phyloP scores from a whole-genome alignment of 2,329 filamentous ascomycete genomes.

The Colletotrichum tropicicola region DNA sequence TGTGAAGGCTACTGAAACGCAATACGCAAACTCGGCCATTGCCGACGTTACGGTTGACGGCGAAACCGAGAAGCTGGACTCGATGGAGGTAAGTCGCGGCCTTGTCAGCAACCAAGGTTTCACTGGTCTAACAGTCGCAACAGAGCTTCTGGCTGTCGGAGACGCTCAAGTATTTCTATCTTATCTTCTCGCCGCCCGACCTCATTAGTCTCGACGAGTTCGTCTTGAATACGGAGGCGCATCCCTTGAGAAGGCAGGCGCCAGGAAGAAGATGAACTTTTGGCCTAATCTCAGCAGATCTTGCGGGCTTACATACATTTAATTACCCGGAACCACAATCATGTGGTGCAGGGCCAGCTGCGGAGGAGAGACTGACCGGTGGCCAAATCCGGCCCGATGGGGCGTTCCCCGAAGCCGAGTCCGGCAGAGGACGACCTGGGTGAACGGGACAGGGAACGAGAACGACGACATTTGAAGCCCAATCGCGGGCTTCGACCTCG shows the following conservation, averaged over 20 bases:
- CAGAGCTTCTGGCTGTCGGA: conserved; percentile 79
- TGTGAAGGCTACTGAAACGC: conserved; percentile 53
- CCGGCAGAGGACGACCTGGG: too few species aligned
- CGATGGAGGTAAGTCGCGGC: conserved; percentile 42
- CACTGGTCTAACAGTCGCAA: background rate
- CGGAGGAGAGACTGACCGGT: too few species aligned
- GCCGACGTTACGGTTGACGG: conserved; percentile 57
- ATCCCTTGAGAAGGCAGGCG: conserved; percentile 45
- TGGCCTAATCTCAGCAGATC: background rate
- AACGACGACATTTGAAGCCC: too few species aligned
- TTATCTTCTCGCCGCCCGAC: conserved; percentile 73
- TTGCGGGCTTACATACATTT: too few species aligned
- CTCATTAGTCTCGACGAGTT: conserved; percentile 73
- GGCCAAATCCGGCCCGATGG: too few species aligned
- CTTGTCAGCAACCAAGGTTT: conserved; percentile 32
- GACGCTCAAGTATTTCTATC: conserved; percentile 80
- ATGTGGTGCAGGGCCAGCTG: too few species aligned
- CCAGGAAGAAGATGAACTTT: background rate
- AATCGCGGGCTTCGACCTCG: too few species aligned
- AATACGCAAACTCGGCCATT: conserved; percentile 57
- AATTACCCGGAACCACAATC: too few species aligned
- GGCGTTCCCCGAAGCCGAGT: too few species aligned
- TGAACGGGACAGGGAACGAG: too few species aligned
- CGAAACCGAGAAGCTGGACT: conserved; percentile 51
- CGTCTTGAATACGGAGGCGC: conserved; percentile 66